phyloP scores from a whole-genome alignment of 2,329 filamentous ascomycete genomes.

The Penicillium crustosum region DNA sequence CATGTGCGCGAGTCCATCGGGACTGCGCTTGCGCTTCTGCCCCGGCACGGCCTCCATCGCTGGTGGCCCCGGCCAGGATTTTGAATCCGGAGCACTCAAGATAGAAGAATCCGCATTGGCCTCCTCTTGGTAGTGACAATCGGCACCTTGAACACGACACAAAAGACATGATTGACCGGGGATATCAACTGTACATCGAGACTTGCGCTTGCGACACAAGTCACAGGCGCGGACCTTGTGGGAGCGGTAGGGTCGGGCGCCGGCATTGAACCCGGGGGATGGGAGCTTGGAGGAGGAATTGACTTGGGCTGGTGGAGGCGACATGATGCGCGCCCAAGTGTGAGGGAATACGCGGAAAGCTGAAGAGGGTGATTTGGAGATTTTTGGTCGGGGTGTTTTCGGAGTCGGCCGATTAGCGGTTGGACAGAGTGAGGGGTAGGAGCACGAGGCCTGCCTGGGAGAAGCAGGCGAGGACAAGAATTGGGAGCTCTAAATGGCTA shows the following conservation, averaged over 20 bases:
- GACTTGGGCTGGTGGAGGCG: constrained; percentile 31
- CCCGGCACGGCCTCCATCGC: constrained; percentile 27
- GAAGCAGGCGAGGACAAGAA: neutral
- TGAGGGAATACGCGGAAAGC: constrained; percentile 7
- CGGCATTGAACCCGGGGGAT: constrained; percentile 42
- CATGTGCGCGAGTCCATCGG: constrained; percentile 28
- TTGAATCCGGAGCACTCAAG: constrained; percentile 28
- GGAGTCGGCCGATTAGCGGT: constrained; percentile 26
- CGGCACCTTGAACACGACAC: constrained; percentile 59
- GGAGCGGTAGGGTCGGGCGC: constrained; percentile 59
- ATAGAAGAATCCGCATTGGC: constrained; percentile 26
- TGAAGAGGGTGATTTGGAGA: constrained; percentile 6
- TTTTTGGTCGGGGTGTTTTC: constrained; percentile 19
- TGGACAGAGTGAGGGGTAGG: constrained; percentile 24
- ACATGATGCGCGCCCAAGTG: constrained; percentile 31
- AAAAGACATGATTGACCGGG: constrained; percentile 56
- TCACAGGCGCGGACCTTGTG: constrained; percentile 62
- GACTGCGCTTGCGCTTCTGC: constrained; percentile 40
- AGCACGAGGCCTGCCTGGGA: constrained; percentile 16
- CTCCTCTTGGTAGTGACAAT: constrained; percentile 56
- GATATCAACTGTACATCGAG: constrained; percentile 60
- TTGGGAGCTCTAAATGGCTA: neutral
- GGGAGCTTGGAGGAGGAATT: constrained; percentile 35
- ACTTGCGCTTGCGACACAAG: constrained; percentile 61
- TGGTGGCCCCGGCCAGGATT: constrained; percentile 31